These are phyloP conservation scores for Pleurotus djamor DNA, from an alignment of 768 basidiomycete genomes.

Conservation along the genomic window DNA sequence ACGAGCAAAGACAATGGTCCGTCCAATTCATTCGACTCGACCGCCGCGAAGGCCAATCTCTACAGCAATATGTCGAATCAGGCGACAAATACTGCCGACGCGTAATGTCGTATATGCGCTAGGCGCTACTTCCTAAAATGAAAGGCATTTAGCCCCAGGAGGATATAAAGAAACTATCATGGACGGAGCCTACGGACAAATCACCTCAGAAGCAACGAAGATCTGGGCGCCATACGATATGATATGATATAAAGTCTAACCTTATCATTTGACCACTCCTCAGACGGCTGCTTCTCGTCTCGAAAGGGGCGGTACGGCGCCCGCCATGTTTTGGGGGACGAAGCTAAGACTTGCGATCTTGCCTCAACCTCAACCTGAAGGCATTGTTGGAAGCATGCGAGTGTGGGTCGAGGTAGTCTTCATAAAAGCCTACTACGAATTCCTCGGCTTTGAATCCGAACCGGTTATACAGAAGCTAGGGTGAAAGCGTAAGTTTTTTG, in stretches of 20 bases:
- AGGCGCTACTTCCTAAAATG: background rate
- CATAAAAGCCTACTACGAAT: conserved; percentile 80
- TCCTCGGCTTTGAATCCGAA: conserved; percentile 90
- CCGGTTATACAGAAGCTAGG: conserved; percentile 75
- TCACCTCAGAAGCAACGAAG: too few relatives aligned
- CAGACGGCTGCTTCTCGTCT: too few relatives aligned
- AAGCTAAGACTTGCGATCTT: conserved; percentile 21
- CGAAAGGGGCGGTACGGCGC: too few relatives aligned
- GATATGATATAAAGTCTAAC: too few relatives aligned
- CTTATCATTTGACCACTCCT: too few relatives aligned
- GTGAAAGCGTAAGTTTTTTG: background rate
- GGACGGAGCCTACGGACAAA: too few relatives aligned
- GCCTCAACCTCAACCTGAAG: conserved; percentile 71
- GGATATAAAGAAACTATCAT: background rate
- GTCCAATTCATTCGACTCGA: background rate
- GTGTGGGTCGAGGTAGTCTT: conserved; percentile 67
- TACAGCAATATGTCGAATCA: background rate
- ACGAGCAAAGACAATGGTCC: too few relatives aligned
- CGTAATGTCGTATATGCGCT: background rate
- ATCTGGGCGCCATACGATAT: too few relatives aligned
- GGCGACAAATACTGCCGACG: background rate
- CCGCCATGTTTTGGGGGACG: too few relatives aligned
- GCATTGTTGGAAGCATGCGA: conserved; percentile 80
- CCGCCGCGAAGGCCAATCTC: background rate
- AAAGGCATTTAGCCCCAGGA: background rate